These are phyloP conservation scores for Aspergillus ruber DNA, from an alignment of 2,329 filamentous ascomycete species.

Conservation along the genomic window DNA sequence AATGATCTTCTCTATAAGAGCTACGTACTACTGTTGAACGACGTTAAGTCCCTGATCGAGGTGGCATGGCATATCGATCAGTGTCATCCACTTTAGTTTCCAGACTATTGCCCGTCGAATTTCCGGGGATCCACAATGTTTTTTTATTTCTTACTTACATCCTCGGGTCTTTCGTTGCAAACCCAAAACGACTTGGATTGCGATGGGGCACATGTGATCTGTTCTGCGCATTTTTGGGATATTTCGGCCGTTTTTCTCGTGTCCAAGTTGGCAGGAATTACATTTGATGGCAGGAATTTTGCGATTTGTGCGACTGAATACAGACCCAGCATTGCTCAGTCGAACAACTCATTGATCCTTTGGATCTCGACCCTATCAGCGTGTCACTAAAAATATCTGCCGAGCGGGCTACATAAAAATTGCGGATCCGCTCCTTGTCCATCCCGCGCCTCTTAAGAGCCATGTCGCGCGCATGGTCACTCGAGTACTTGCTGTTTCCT, in stretches of 20 bases:
- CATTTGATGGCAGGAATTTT: no score
- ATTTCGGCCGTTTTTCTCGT: no score
- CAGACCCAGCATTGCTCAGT: neutral
- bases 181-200: neutral
- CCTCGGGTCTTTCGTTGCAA: neutral
- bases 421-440: neutral
- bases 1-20: neutral
- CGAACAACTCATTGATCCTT: neutral
- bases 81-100: neutral
- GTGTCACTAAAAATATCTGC: neutral
- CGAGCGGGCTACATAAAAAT: neutral
- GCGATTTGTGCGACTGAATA: neutral
- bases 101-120: neutral
- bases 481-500: neutral
- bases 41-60: neutral
- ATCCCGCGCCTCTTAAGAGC: no score
- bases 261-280: neutral
- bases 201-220: slow-evolving; percentile 9
- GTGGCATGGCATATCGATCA: neutral
- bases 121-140: slow-evolving; percentile 1
- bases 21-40: neutral
- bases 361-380: neutral
- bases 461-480: no score
- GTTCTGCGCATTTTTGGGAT: neutral
- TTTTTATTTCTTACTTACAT: neutral